Conservation (phyloP, 2,329 filamentous ascomycete species). For the Curvularia eragrostidis region DNA sequence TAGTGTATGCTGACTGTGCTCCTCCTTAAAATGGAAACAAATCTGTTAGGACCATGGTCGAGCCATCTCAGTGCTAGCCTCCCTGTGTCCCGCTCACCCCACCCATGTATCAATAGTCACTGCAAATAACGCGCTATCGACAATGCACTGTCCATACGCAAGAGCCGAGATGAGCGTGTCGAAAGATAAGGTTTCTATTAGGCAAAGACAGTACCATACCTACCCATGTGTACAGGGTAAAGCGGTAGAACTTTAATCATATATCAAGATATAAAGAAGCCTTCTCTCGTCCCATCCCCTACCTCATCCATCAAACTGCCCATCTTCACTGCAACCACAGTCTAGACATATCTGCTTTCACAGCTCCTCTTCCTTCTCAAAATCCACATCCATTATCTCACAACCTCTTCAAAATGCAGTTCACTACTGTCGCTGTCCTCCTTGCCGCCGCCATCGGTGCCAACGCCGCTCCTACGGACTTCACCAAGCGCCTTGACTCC, state of each 20-base stretch:
- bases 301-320: not conserved
- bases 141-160: not conserved
- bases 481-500: slow-evolving; percentile 16
- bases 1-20: not conserved
- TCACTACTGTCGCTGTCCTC: slow-evolving; percentile 15
- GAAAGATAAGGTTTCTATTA: not conserved
- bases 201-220: not conserved
- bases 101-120: not conserved
- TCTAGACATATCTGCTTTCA: not conserved
- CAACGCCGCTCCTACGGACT: slow-evolving; percentile 18
- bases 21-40: not conserved
- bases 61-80: not conserved
- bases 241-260: not conserved
- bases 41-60: not conserved
- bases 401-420: slow-evolving; percentile 16
- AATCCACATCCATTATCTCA: not conserved
- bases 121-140: not conserved
- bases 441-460: slow-evolving; percentile 16
- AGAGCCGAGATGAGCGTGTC: not conserved
- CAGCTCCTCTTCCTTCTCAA: not conserved
- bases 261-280: not conserved
- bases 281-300: not conserved
- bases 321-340: not conserved
- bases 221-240: not conserved
- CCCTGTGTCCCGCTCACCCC: not conserved